phyloP scores from a whole-genome alignment of 106 monocot genomes.

The Dendrobium chrysotoxum region DNA sequence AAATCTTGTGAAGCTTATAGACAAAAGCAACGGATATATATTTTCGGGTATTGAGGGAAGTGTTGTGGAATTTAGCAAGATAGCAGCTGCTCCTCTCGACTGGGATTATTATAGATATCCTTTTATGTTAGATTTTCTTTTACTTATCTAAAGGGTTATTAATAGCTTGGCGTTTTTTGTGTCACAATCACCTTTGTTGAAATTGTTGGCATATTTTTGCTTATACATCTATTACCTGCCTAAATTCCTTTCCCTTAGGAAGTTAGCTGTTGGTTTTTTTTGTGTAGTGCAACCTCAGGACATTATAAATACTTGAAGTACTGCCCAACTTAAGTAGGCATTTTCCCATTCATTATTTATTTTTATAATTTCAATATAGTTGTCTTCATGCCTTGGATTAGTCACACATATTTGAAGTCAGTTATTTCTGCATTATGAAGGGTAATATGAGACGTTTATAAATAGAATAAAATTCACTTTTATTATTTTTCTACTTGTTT shows the following conservation, averaged over 20 bases:
- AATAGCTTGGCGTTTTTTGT: not conserved
- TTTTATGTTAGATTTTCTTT: conserved; percentile 23
- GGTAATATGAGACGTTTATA: not conserved
- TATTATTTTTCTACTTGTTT: not conserved
- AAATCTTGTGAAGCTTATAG: conserved; percentile 92
- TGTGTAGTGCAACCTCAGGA: not conserved
- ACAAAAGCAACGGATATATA: conserved; percentile 95
- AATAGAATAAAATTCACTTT: not conserved
- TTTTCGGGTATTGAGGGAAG: conserved; percentile 82
- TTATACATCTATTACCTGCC: not conserved
- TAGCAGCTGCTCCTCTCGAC: conserved; percentile 85
- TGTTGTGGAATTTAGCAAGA: conserved; percentile 85
- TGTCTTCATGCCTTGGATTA: not conserved
- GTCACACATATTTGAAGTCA: not conserved
- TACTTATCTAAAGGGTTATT: not conserved
- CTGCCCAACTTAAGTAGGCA: not conserved
- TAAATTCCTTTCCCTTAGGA: not conserved
- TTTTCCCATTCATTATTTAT: not conserved
- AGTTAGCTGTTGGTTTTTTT: not conserved
- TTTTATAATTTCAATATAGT: not conserved
- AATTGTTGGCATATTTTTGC: not conserved
- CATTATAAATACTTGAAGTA: not conserved
- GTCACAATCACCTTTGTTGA: not conserved
- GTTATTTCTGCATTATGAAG: too few relatives aligned
- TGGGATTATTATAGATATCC: conserved; percentile 99